A percentile compares a stretch with the other conserved stretches of the same genome.
Evolutionary conservation across 2,329 filamentous ascomycete genomes (phyloP).

Genomic region (Fusarium oligoseptatum): DNA sequence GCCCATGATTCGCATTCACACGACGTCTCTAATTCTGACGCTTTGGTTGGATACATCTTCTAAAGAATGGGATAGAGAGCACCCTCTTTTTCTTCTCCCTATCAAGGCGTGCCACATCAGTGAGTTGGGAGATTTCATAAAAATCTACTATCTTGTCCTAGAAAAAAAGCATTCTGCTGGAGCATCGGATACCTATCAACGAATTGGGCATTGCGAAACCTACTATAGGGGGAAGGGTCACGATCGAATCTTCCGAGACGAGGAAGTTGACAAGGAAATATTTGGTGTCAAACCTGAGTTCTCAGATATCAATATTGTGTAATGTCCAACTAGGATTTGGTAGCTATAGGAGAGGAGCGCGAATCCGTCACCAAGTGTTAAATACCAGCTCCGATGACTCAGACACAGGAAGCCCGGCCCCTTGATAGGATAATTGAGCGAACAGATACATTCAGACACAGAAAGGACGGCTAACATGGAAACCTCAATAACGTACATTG

Average conservation of each 20-base stretch:
- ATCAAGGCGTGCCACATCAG: no score
- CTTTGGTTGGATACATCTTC: not conserved
- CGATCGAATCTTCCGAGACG: not conserved
- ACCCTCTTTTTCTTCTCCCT: not conserved
- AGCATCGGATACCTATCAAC: not conserved
- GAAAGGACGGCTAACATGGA: not conserved
- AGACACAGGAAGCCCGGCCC: not conserved
- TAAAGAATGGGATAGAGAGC: no score
- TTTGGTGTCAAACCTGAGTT: not conserved
- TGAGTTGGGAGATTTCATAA: no score
- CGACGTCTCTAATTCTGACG: no score
- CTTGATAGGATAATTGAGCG: no score
- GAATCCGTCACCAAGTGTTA: not conserved
- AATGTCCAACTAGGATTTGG: not conserved
- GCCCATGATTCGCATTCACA: not conserved
- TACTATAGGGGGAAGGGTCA: not conserved
- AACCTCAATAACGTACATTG: not conserved
- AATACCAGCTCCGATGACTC: not conserved
- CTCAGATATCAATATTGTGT: not conserved
- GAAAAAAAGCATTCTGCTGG: not conserved
- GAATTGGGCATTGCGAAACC: not conserved
- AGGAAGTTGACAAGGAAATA: not conserved
- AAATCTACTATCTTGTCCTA: not conserved
- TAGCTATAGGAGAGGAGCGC: not conserved
- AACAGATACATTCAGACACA: not conserved